phyloP scores from a whole-genome alignment of 176 grass and related monocot species.

The Rhynchospora pubera region DNA sequence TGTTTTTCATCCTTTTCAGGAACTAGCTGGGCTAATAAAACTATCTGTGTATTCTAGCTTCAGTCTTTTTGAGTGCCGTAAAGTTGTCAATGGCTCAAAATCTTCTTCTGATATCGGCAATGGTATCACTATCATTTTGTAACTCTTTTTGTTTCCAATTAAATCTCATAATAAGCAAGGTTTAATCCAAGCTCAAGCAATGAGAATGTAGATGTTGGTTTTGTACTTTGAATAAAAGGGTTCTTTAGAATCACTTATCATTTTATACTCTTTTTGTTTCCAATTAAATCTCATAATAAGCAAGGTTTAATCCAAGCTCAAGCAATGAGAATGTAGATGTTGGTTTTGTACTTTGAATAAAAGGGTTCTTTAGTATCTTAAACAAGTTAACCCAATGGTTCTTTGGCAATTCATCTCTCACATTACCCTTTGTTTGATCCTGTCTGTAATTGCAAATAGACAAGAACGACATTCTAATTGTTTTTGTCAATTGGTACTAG shows the following conservation, averaged over 20 bases:
- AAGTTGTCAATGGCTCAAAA: slow-evolving; percentile 91
- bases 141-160: not conserved
- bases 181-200: too few relatives aligned
- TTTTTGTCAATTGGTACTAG: too few relatives aligned
- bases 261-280: too few relatives aligned
- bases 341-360: not conserved
- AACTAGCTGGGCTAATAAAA: slow-evolving; percentile 99
- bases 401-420: not conserved
- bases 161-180: not conserved
- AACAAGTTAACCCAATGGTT: not conserved
- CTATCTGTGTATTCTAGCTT: slow-evolving; percentile 99
- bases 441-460: too few relatives aligned
- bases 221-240: too few relatives aligned
- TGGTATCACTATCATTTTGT: slow-evolving; percentile 34
- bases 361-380: not conserved
- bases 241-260: too few relatives aligned
- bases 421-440: not conserved
- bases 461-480: too few relatives aligned
- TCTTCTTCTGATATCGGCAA: slow-evolving; percentile 88
- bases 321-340: not conserved
- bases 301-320: not conserved
- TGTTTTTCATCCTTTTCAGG: slow-evolving; percentile 28
- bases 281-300: too few relatives aligned
- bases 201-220: too few relatives aligned
- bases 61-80: slow-evolving; percentile 94